Conservation (phyloP, 306 rosid genomes). For the Cucumis melo region DNA sequence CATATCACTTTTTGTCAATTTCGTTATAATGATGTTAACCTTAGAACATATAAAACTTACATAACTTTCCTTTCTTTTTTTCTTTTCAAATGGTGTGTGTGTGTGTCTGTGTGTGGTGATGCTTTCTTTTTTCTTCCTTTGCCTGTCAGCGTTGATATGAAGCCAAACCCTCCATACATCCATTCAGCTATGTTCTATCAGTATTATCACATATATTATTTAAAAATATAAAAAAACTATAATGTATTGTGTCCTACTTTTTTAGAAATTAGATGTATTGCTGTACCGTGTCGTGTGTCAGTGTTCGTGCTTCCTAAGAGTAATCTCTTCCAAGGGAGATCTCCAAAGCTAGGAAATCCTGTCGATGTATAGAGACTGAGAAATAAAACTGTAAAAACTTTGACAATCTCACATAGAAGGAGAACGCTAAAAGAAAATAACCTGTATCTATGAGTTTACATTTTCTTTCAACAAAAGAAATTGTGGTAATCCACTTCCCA, state of each 20-base stretch:
- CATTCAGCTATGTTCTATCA: too few relatives aligned
- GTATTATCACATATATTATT: too few relatives aligned
- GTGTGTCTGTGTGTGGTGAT: too few relatives aligned
- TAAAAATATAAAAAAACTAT: too few relatives aligned
- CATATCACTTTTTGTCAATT: too few relatives aligned
- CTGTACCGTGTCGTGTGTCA: too few relatives aligned
- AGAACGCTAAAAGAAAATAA: not conserved
- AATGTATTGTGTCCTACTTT: too few relatives aligned
- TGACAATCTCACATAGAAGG: not conserved
- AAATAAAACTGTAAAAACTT: not conserved
- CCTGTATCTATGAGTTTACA: not conserved
- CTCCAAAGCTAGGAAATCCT: not conserved
- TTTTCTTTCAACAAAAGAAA: not conserved
- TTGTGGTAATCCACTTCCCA: not conserved
- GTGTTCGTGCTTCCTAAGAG: not conserved
- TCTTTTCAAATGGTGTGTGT: not conserved
- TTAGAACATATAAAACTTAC: not conserved
- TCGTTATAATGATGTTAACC: too few relatives aligned
- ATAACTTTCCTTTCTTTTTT: not conserved
- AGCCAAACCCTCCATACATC: slow-evolving; percentile 48
- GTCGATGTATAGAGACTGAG: not conserved
- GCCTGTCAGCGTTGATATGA: slow-evolving; percentile 87
- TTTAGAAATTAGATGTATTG: too few relatives aligned
- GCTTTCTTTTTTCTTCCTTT: slow-evolving; percentile 19
- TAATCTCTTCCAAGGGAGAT: not conserved